Conservation (phyloP, 306 rosid species). For the Carpinus fangiana region DNA sequence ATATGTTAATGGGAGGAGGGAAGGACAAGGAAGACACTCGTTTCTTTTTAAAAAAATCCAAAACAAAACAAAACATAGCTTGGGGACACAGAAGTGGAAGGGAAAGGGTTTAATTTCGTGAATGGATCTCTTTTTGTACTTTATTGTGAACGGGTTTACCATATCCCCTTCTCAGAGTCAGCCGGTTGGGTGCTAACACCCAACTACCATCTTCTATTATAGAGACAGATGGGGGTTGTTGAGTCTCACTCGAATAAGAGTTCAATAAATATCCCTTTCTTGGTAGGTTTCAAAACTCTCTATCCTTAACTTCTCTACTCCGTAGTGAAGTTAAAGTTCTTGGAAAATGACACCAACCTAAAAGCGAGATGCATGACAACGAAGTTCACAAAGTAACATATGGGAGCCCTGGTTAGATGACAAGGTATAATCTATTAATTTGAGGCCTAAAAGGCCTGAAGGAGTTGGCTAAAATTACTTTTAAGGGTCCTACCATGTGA, state of each 20-base stretch:
- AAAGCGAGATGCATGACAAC: background rate
- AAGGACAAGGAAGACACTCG: background rate
- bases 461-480: no score
- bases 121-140: no score
- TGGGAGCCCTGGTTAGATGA: background rate
- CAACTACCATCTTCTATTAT: constrained; percentile 35
- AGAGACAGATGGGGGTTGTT: background rate
- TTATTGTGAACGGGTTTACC: no score
- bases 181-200: constrained; percentile 19
- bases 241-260: constrained; percentile 2
- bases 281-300: no score
- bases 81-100: background rate
- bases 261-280: background rate
- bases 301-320: no score
- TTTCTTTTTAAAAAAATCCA: background rate
- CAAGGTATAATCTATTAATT: no score
- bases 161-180: no score
- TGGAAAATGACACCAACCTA: no score
- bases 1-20: background rate
- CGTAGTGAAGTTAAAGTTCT: no score
- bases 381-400: background rate
- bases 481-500: no score
- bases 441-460: no score
- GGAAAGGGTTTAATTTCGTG: no score
- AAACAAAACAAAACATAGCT: background rate